Evolutionary conservation across 441 rosid species (phyloP).

Genomic region (Erodium texanum): DNA sequence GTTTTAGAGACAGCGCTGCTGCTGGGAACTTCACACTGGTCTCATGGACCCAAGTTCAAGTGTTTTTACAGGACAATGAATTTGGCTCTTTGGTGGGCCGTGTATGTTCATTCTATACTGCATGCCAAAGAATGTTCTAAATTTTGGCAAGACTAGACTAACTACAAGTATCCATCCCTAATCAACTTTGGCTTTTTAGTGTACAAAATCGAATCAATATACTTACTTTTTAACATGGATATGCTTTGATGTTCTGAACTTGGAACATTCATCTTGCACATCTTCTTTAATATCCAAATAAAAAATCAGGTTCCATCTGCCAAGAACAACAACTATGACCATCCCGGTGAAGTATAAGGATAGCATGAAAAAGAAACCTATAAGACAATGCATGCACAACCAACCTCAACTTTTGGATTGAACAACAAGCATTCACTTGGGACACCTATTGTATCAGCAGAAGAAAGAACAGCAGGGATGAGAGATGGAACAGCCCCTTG

Average conservation of each 20-base stretch:
- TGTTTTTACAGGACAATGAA: no score
- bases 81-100: no score
- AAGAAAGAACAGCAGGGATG: conserved; percentile 38
- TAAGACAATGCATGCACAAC: no score
- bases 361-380: neutral
- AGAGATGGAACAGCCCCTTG: conserved; percentile 41
- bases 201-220: neutral
- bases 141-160: neutral
- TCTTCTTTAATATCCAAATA: conserved; percentile 89
- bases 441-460: conserved; percentile 49
- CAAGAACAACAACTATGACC: neutral
- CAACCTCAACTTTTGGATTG: conserved; percentile 80
- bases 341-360: neutral
- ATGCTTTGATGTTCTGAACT: conserved; percentile 66
- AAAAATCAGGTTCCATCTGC: conserved; percentile 81
- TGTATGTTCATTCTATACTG: neutral
- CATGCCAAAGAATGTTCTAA: neutral
- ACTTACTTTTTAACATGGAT: conserved; percentile 77
- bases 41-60: no score
- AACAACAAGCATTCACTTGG: conserved; percentile 92
- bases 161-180: neutral
- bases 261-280: conserved; percentile 71
- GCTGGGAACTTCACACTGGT: no score
- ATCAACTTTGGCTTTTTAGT: neutral
- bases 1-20: no score